Evolutionary conservation across 352 stramenopile species (phyloP).

Genomic region (Pythium sp.): DNA sequence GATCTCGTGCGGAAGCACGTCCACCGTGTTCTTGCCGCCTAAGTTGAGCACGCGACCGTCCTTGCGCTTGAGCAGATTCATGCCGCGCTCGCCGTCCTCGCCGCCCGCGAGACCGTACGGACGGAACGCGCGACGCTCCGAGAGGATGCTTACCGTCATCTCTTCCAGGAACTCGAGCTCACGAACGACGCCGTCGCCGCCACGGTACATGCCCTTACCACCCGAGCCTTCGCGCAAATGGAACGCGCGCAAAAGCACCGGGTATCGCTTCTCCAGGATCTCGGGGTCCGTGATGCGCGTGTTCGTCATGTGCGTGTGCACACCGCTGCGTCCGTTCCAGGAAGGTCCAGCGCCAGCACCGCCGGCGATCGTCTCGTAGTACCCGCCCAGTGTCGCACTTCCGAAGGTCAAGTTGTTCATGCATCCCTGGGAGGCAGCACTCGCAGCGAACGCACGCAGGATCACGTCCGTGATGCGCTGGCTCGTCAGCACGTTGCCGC

Average conservation of each 20-base stretch:
- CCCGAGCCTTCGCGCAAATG: constrained; percentile 87
- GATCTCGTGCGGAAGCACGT: constrained; percentile 90
- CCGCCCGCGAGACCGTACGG: constrained; percentile 96
- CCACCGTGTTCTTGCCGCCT: constrained; percentile 94
- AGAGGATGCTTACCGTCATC: constrained; percentile 97
- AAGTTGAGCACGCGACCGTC: constrained; percentile 73
- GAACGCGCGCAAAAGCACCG: constrained; percentile 86
- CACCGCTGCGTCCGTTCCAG: constrained; percentile 95
- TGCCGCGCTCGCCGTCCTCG: constrained; percentile 83
- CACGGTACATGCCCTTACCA: constrained; percentile 86
- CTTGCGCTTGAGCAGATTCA: constrained; percentile 89
- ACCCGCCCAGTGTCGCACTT: constrained; percentile 91
- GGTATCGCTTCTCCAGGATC: constrained; percentile 97
- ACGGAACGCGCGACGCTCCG: constrained; percentile 93
- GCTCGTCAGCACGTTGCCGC: constrained; percentile 97
- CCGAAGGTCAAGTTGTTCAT: constrained; percentile 99
- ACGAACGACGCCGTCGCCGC: constrained; percentile 95
- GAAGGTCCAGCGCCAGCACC: constrained; percentile 95
- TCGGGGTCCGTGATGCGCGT: constrained; percentile 99
- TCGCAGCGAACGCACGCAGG: constrained; percentile 94
- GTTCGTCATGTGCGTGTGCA: constrained; percentile 99
- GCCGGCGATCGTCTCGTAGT: constrained; percentile 99
- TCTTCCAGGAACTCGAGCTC: constrained; percentile 94
- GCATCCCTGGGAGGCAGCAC: constrained; percentile 96
- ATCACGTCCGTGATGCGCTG: constrained; percentile 99